phyloP scores from a whole-genome alignment of 164 flowering plant genomes.

The Vitis amurensis region DNA sequence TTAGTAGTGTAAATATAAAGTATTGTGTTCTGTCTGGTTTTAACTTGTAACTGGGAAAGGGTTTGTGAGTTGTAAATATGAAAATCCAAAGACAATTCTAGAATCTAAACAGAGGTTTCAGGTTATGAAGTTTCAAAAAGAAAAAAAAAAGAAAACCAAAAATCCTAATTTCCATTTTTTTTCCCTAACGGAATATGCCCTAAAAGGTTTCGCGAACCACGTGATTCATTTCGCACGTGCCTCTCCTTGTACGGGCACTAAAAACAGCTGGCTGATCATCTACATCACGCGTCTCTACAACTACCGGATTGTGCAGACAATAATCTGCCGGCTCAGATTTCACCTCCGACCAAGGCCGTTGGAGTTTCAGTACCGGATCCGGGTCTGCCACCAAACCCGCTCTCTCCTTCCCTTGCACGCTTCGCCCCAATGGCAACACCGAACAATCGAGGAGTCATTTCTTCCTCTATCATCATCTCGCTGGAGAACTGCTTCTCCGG shows the following conservation, averaged over 20 bases:
- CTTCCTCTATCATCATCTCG: constrained; percentile 19
- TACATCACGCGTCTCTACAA: constrained; percentile 12
- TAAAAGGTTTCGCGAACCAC: neutral
- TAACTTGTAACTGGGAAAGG: no score
- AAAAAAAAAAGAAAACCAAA: no score
- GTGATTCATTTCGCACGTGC: constrained; percentile 4
- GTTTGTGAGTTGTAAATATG: no score
- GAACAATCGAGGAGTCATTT: constrained; percentile 43
- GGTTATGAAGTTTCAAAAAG: no score
- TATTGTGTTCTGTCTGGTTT: no score
- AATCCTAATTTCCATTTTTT: no score
- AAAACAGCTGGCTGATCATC: no score
- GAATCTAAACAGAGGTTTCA: no score
- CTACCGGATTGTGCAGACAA: constrained; percentile 7
- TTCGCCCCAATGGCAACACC: constrained; percentile 64
- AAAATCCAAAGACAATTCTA: no score
- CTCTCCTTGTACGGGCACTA: neutral
- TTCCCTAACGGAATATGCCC: neutral
- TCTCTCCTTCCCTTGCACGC: constrained; percentile 40
- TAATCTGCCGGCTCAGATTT: constrained; percentile 62
- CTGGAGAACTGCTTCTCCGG: constrained; percentile 32
- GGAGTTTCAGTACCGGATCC: constrained; percentile 25
- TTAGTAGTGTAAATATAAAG: no score
- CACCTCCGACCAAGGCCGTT: constrained; percentile 21
- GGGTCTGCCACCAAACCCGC: constrained; percentile 23